These are phyloP conservation scores for Phytophthora citrophthora DNA, from an alignment of 352 stramenopile species.

Conservation along the genomic window DNA sequence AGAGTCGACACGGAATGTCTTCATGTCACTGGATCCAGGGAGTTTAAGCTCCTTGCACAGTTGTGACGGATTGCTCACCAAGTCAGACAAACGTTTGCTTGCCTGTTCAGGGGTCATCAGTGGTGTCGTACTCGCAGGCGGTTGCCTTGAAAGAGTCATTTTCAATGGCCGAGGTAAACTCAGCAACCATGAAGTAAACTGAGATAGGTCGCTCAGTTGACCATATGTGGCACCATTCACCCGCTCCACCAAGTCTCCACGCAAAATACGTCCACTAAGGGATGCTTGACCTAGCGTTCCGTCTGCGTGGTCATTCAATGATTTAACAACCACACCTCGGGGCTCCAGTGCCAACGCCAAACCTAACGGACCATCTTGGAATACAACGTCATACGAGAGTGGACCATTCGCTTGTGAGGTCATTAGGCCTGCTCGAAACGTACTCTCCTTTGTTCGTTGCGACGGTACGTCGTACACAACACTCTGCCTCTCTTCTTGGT, in stretches of 20 bases:
- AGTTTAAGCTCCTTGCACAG: constrained; percentile 38
- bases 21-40: constrained; percentile 32
- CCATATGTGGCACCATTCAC: constrained; percentile 77
- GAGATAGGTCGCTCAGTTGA: constrained; percentile 69
- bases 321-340: constrained; percentile 77
- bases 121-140: neutral
- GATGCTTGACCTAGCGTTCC: constrained; percentile 78
- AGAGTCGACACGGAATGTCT: constrained; percentile 42
- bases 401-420: constrained; percentile 11
- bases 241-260: constrained; percentile 76
- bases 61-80: constrained; percentile 30
- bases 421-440: constrained; percentile 32
- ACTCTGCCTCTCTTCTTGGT: constrained; percentile 34
- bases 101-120: constrained; percentile 14
- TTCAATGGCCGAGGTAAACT: constrained; percentile 67
- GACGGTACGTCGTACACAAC: constrained; percentile 31
- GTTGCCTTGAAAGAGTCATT: constrained; percentile 66
- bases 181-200: constrained; percentile 82
- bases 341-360: constrained; percentile 76
- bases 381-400: constrained; percentile 65
- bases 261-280: constrained; percentile 58
- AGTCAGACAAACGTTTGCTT: constrained; percentile 25
- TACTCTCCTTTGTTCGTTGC: constrained; percentile 37
- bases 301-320: constrained; percentile 72
- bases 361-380: constrained; percentile 72